phyloP scores from a whole-genome alignment of 148 eudicot species.

The Gaultheria prostrata region DNA sequence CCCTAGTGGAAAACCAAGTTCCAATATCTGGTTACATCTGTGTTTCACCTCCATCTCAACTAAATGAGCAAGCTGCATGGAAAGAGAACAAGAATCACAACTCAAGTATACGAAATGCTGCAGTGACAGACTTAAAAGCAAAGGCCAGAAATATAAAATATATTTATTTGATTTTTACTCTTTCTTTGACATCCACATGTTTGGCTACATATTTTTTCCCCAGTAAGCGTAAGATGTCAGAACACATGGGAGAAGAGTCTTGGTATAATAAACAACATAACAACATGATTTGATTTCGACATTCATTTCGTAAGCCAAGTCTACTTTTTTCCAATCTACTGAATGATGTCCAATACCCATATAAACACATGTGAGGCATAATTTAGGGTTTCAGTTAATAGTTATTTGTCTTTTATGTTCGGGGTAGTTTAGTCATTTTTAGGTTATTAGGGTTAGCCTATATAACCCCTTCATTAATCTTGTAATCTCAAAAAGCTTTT shows the following conservation, averaged over 20 bases:
- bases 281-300: neutral
- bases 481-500: too few species aligned
- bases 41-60: conserved; percentile 98
- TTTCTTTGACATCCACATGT: neutral
- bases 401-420: too few species aligned
- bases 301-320: neutral
- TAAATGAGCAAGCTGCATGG: conserved; percentile 81
- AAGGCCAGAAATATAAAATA: neutral
- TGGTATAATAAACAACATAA: neutral
- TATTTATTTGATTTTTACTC: neutral
- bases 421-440: too few species aligned
- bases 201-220: neutral
- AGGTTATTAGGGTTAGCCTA: too few species aligned
- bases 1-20: conserved; percentile 88
- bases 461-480: too few species aligned
- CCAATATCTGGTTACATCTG: conserved; percentile 87
- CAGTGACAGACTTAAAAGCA: neutral
- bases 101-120: neutral
- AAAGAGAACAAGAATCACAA: neutral
- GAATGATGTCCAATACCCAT: neutral
- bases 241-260: neutral
- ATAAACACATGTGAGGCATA: too few species aligned
- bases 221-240: neutral
- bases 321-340: neutral
- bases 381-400: too few species aligned